A percentile compares a stretch with the other conserved stretches of the same genome.
These are phyloP conservation scores for Protomyces gravidus DNA, from an alignment of 1,139 yeast species.

Conservation along the genomic window DNA sequence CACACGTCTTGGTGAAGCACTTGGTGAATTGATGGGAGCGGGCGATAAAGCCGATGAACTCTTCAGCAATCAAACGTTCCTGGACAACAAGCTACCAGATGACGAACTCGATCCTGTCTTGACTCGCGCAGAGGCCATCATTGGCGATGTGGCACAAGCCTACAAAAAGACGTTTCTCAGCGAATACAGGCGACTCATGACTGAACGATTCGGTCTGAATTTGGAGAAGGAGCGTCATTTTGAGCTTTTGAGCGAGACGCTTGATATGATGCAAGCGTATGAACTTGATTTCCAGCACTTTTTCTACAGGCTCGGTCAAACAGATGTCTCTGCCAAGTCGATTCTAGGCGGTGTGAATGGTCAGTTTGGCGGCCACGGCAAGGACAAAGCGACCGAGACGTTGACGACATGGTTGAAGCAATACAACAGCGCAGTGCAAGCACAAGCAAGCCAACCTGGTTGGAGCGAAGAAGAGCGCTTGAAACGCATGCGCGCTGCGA, in stretches of 20 bases:
- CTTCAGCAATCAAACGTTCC: constrained; percentile 36
- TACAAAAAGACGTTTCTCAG: constrained; percentile 61
- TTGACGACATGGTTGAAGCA: constrained; percentile 43
- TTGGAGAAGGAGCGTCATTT: constrained; percentile 46
- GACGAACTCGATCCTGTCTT: constrained; percentile 54
- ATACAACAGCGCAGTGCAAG: constrained; percentile 46
- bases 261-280: constrained; percentile 58
- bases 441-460: constrained; percentile 41
- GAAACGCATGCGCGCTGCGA: constrained; percentile 47
- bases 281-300: constrained; percentile 77
- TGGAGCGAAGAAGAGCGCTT: constrained; percentile 40
- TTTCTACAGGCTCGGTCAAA: constrained; percentile 58
- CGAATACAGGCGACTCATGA: constrained; percentile 58
- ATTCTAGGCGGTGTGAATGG: constrained; percentile 24
- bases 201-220: constrained; percentile 63
- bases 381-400: constrained; percentile 39
- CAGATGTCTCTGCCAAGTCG: constrained; percentile 36
- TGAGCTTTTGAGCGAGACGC: constrained; percentile 47
- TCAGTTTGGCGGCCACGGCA: constrained; percentile 35
- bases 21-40: constrained; percentile 70
- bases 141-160: constrained; percentile 60
- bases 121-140: constrained; percentile 59
- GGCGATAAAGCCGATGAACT: constrained; percentile 46
- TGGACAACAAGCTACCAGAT: constrained; percentile 43
- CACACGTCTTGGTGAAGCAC: constrained; percentile 74